phyloP scores from a whole-genome alignment of 225 moss, liverwort and hornwort genomes.

The Pleurozium schreberi region DNA sequence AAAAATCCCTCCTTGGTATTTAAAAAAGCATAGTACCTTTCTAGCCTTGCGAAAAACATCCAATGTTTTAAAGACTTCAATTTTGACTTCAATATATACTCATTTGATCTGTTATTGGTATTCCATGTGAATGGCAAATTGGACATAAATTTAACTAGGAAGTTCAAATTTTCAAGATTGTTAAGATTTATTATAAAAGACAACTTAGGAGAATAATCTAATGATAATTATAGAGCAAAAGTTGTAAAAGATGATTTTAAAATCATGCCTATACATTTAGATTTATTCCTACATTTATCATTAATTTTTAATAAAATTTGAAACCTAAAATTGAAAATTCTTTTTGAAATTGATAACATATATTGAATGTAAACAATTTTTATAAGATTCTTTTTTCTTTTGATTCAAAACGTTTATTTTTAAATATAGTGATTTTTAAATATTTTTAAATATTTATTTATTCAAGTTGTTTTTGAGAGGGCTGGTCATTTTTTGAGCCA shows the following conservation, averaged over 20 bases:
- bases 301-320: neutral
- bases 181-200: neutral
- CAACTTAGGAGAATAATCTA: neutral
- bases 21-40: neutral
- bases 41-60: fast-evolving
- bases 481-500: neutral
- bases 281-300: neutral
- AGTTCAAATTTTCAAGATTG: neutral
- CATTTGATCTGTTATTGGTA: fast-evolving
- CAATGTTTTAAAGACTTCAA: no score
- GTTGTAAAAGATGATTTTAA: neutral
- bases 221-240: neutral
- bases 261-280: neutral
- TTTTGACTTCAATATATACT: fast-evolving
- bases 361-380: neutral
- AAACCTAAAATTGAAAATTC: neutral
- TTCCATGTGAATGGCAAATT: fast-evolving
- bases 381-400: neutral
- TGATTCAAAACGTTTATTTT: neutral
- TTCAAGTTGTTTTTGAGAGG: neutral
- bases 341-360: neutral
- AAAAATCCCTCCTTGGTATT: no score
- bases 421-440: neutral
- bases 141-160: neutral
- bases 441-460: neutral